Base-by-base conservation (phyloP, 352 stramenopile species). In the Phytophthora tubulina region DNA sequence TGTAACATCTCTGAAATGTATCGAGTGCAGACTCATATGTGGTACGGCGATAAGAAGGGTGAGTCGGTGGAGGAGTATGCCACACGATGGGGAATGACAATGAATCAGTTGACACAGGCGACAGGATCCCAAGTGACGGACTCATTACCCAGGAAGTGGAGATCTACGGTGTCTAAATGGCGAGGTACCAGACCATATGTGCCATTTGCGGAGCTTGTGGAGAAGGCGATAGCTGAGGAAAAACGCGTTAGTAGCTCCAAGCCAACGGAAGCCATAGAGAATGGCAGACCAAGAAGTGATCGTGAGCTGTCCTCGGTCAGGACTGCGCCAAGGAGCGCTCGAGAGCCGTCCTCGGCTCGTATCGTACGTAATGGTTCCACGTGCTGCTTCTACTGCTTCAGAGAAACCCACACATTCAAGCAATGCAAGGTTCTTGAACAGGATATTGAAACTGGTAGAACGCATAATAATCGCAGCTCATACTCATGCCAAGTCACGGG, bases 1-100 rank as follows among this genome's bases (percentile, higher is more conserved):
- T 27, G 21, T 27, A 27, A 14, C 38, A 58, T 77, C 27, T 67
- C 71, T 39, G 56, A 52, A n/a, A 63, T 71, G 54, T 63, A 80
- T n/a, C 73, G 73, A 6, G 56, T 69, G 15, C 15, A 78, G 33
- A 35, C 59, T 35, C 38, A 55, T 41, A 78, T 75, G 64, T 63
- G 31, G 41, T 63, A 75, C 5, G 69, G 73, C 11, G 73, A 79
- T 6, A 72, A 61, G 30, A 55, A 70, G 32, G 31, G 49, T 6
- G 67, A 79, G 41, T 58, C 59, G 9, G 44, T 42, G 17, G 21
- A 45, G 0, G 63, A 74, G 36, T 75, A 75, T 49, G 52, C 75
- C 15, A 53, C 53, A 7, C 58, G 64, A 10, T 64, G 70, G 48
- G 48, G 75, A 32, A 61, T 80, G 27, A 31, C 54, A 44, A 52